A percentile compares a stretch with the other conserved stretches of the same genome.
phyloP scores from a whole-genome alignment of 208 protist species.

The Leptomonas seymouri region DNA sequence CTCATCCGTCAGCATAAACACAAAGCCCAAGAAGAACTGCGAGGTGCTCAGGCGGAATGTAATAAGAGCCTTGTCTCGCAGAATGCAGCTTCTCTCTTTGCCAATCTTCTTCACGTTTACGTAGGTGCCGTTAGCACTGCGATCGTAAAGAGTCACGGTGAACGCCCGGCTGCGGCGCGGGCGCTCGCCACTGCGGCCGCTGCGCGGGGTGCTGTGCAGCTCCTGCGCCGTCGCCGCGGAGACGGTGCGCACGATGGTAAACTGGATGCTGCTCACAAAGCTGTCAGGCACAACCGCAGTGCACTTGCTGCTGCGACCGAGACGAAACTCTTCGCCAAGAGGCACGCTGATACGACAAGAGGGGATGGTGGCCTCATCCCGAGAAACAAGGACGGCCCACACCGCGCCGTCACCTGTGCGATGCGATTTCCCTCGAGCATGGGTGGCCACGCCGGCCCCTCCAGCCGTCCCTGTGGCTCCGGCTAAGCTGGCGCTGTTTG shows the following conservation, averaged over 20 bases:
- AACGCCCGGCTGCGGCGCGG: conserved; percentile 27
- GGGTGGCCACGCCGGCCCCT: neutral
- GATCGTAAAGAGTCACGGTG: conserved; percentile 61
- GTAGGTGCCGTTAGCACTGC: conserved; percentile 88
- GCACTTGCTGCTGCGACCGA: conserved; percentile 90
- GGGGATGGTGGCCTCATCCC: conserved; percentile 79
- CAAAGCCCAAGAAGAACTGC: conserved; percentile 88
- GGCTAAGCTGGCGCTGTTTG: neutral
- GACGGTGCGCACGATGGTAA: conserved; percentile 60
- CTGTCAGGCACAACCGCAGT: conserved; percentile 63
- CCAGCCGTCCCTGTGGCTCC: neutral
- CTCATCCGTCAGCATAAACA: conserved; percentile 80
- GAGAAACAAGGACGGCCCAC: conserved; percentile 79
- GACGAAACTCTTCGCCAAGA: conserved; percentile 60
- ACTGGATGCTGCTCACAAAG: conserved; percentile 88
- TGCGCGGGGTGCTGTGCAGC: conserved; percentile 21
- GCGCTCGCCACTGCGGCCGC: conserved; percentile 23
- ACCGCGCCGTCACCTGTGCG: conserved; percentile 30
- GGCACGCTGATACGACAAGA: conserved; percentile 61
- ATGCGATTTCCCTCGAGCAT: conserved; percentile 6
- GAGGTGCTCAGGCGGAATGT: conserved; percentile 85
- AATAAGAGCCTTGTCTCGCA: conserved; percentile 80
- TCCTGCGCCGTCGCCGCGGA: conserved; percentile 28
- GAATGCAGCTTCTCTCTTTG: conserved; percentile 67
- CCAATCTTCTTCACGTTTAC: conserved; percentile 90